phyloP scores from a whole-genome alignment of 257 asterid species.

The Parsonsia alboflavescens region DNA sequence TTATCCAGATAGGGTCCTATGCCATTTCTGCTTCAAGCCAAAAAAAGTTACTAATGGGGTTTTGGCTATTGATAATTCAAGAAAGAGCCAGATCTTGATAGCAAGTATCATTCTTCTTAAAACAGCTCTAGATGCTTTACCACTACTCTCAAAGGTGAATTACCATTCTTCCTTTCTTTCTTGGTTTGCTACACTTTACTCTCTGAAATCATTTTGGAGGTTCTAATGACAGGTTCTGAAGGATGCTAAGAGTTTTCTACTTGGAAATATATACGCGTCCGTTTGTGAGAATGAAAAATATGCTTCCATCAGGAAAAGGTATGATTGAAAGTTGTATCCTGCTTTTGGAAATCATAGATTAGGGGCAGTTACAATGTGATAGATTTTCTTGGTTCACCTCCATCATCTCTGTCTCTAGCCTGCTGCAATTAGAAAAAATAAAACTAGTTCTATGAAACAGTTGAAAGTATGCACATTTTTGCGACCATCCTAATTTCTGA shows the following conservation, averaged over 20 bases:
- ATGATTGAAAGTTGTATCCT: conserved; percentile 19
- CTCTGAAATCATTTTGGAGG: conserved; percentile 17
- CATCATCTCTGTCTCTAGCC: background rate
- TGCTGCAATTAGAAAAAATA: background rate
- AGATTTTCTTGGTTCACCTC: background rate
- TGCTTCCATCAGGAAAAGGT: conserved; percentile 75
- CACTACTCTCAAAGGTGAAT: conserved; percentile 80
- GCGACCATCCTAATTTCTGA: background rate
- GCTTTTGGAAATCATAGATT: conserved; percentile 13
- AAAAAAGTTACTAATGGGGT: conserved; percentile 75
- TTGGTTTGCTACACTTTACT: background rate
- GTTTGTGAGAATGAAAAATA: conserved; percentile 82
- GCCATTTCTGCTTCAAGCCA: conserved; percentile 97
- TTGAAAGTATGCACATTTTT: background rate
- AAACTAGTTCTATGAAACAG: background rate
- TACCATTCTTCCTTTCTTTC: background rate
- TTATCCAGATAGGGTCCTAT: conserved; percentile 86
- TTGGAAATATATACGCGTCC: conserved; percentile 74
- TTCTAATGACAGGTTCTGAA: conserved; percentile 63
- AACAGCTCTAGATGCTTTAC: conserved; percentile 91
- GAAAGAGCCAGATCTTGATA: conserved; percentile 78
- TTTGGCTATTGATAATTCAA: conserved; percentile 60
- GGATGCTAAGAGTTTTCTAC: conserved; percentile 88
- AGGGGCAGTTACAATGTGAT: background rate
- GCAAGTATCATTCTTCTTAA: conserved; percentile 89